These are phyloP conservation scores for Harrya chromipes DNA, from an alignment of 768 basidiomycete species.

Conservation along the genomic window DNA sequence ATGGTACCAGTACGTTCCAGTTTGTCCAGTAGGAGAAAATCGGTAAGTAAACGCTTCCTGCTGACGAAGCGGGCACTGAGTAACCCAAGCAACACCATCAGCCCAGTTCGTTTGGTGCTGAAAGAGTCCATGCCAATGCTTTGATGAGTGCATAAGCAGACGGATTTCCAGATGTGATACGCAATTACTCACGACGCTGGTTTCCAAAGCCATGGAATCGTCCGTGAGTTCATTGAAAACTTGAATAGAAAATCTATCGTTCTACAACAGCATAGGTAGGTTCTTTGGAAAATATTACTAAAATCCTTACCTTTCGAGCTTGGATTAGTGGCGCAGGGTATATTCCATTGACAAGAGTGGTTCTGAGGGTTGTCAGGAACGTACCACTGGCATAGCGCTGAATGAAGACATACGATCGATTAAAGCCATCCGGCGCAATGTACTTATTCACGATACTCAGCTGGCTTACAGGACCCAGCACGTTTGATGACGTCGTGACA, in stretches of 20 bases:
- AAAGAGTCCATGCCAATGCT: conserved; percentile 34
- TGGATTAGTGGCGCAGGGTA: conserved; percentile 48
- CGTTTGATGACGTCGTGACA: not conserved
- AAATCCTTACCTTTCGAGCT: conserved; percentile 32
- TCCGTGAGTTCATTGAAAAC: conserved; percentile 46
- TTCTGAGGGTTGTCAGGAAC: conserved; percentile 22
- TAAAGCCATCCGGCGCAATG: conserved; percentile 50
- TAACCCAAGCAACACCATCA: conserved; percentile 38
- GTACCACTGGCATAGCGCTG: too few species aligned
- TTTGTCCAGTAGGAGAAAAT: conserved; percentile 32
- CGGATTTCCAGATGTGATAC: not conserved
- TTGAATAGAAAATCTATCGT: conserved; percentile 37
- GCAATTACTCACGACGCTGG: conserved; percentile 34
- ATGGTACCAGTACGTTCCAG: conserved; percentile 50
- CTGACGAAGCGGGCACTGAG: conserved; percentile 42
- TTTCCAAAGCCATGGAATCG: conserved; percentile 43
- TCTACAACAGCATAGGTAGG: conserved; percentile 23
- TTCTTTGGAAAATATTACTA: too few species aligned
- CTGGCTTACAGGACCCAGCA: conserved; percentile 20
- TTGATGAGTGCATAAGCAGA: conserved; percentile 15
- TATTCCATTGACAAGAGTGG: conserved; percentile 41
- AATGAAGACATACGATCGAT: conserved; percentile 30
- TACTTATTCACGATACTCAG: conserved; percentile 36
- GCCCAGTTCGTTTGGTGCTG: conserved; percentile 30
- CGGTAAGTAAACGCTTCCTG: conserved; percentile 34